These are phyloP conservation scores for Ophiostoma novo-ulmi DNA, from an alignment of 2,329 filamentous ascomycete genomes.

Conservation along the genomic window DNA sequence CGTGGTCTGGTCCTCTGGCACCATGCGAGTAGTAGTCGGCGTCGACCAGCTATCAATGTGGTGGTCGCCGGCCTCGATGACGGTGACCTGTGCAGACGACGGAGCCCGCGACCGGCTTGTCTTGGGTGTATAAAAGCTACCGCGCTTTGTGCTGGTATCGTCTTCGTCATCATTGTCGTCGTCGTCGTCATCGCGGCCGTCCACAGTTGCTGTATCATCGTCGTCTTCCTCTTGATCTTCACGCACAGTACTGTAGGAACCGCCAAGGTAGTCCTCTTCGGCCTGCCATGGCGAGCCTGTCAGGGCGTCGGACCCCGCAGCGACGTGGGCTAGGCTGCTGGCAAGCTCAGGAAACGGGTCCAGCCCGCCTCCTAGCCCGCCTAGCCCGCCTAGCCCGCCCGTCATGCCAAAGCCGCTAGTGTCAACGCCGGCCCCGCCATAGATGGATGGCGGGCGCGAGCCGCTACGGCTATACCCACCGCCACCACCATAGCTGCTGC, in stretches of 20 bases:
- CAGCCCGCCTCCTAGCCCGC: slow-evolving; percentile 4
- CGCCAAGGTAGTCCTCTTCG: slow-evolving; percentile 22
- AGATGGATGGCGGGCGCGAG: slow-evolving; percentile 10
- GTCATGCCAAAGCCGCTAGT: neutral
- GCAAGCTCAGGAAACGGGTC: slow-evolving; percentile 21
- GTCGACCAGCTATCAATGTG: slow-evolving; percentile 5
- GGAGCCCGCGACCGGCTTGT: slow-evolving; percentile 16
- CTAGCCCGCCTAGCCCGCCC: slow-evolving; percentile 8
- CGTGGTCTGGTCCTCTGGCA: neutral
- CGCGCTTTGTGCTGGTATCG: slow-evolving; percentile 16
- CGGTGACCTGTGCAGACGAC: slow-evolving; percentile 21
- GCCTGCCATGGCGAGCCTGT: slow-evolving; percentile 21
- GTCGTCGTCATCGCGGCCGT: slow-evolving; percentile 28
- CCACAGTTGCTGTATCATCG: slow-evolving; percentile 21
- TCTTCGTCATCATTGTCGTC: slow-evolving; percentile 28
- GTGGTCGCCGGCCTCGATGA: slow-evolving; percentile 7
- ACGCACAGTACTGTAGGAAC: slow-evolving; percentile 25
- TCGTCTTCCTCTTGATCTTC: slow-evolving; percentile 28
- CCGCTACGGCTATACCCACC: slow-evolving; percentile 14
- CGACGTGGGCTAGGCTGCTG: slow-evolving; percentile 16
- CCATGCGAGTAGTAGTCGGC: neutral
- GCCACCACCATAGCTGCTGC: slow-evolving; percentile 1
- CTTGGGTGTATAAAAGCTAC: slow-evolving; percentile 10
- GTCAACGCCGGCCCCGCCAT: slow-evolving; percentile 11
- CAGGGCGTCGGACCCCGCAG: neutral